phyloP scores from a whole-genome alignment of 164 flowering plant genomes.

The Sedum album region DNA sequence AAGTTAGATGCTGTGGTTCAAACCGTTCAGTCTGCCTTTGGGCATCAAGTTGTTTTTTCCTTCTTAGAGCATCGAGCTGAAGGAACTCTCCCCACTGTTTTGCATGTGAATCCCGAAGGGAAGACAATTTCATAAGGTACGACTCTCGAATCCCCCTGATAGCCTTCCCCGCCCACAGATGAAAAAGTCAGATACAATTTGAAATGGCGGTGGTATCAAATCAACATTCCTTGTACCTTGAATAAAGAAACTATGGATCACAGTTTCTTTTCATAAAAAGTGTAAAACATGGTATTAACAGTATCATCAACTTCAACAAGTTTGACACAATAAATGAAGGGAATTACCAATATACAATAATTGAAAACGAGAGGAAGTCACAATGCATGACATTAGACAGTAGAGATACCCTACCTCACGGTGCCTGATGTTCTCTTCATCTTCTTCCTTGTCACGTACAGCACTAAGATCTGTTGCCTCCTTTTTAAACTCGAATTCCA shows the following conservation, averaged over 20 bases:
- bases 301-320: not conserved
- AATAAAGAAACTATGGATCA: not conserved
- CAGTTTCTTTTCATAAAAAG: not conserved
- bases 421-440: slow-evolving; percentile 89
- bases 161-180: slow-evolving; percentile 40
- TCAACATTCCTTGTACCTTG: not conserved
- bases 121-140: slow-evolving; percentile 61
- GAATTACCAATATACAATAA: not conserved
- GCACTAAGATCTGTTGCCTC: slow-evolving; percentile 75
- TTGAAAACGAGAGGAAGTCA: not conserved
- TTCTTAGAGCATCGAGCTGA: slow-evolving; percentile 53
- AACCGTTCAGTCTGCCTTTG: slow-evolving; percentile 54
- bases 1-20: slow-evolving; percentile 32
- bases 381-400: not conserved
- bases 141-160: slow-evolving; percentile 68
- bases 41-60: slow-evolving; percentile 44
- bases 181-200: slow-evolving; percentile 11
- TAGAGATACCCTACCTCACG: slow-evolving; percentile 62
- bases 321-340: not conserved
- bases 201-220: not conserved
- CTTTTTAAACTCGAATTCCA: slow-evolving; percentile 78
- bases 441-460: slow-evolving; percentile 87
- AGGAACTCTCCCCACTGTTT: slow-evolving; percentile 93
- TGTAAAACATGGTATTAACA: not conserved
- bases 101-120: slow-evolving; percentile 51